phyloP scores from a whole-genome alignment of 805 yeast species.

The Cyberlindnera japonica region DNA sequence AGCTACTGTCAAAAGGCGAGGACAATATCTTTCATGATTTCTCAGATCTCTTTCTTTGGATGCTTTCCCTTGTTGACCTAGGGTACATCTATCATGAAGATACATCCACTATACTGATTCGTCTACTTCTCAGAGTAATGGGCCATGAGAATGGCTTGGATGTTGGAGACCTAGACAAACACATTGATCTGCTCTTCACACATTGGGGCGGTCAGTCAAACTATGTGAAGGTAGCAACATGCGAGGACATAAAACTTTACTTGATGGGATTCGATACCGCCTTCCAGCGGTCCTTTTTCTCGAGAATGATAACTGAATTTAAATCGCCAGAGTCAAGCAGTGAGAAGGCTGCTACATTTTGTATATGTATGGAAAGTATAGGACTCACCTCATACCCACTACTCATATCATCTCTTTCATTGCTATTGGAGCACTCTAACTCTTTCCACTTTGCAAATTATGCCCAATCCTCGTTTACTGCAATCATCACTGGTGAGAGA shows the following conservation, averaged over 20 bases:
- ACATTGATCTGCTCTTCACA: background rate
- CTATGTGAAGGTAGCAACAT: slow-evolving; percentile 3
- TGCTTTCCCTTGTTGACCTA: slow-evolving; percentile 38
- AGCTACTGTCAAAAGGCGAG: slow-evolving; percentile 26
- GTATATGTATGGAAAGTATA: slow-evolving; percentile 21
- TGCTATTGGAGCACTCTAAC: slow-evolving; percentile 3
- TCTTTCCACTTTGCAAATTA: slow-evolving; percentile 24
- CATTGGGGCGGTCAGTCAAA: slow-evolving; percentile 15
- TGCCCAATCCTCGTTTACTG: slow-evolving; percentile 4
- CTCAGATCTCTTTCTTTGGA: slow-evolving; percentile 45
- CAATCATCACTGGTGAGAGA: background rate
- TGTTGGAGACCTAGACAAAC: background rate
- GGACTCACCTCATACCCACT: slow-evolving; percentile 23
- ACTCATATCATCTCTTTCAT: slow-evolving; percentile 14
- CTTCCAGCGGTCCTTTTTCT: slow-evolving; percentile 18
- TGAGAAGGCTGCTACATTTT: slow-evolving; percentile 28
- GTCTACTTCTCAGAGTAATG: slow-evolving; percentile 32
- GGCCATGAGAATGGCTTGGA: slow-evolving; percentile 21
- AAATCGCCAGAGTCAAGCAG: slow-evolving; percentile 23
- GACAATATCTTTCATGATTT: slow-evolving; percentile 36
- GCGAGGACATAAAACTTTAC: background rate
- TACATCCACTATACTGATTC: slow-evolving; percentile 32
- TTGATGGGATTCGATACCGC: background rate
- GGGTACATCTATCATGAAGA: slow-evolving; percentile 37
- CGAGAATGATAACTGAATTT: slow-evolving; percentile 26